Percentiles rank a stretch among this genome's conserved stretches.
phyloP scores from a whole-genome alignment of 495 filamentous ascomycete genomes.

The Talaromyces wortmannii region DNA sequence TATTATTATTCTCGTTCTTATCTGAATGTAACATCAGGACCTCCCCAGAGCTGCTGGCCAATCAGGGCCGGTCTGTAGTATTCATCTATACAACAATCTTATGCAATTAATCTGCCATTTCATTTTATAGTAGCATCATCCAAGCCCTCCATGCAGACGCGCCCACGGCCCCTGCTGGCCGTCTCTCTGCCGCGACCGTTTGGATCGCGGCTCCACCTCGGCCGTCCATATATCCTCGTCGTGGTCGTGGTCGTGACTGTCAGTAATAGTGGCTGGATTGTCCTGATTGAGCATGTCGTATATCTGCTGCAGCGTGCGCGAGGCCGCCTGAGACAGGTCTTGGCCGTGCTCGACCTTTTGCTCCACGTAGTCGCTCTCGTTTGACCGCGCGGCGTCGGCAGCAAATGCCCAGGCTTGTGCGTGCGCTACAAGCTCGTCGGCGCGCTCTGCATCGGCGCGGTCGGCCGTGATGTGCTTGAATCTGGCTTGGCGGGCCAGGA shows the following conservation, averaged over 20 bases:
- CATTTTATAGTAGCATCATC: neutral
- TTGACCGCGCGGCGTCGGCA: constrained; percentile 28
- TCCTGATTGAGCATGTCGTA: constrained; percentile 31
- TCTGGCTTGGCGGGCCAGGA: constrained; percentile 36
- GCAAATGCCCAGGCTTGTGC: constrained; percentile 46
- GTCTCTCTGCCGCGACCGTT: constrained; percentile 13
- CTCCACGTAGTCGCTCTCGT: constrained; percentile 29
- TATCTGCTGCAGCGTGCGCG: constrained; percentile 22
- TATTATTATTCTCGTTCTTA: too few species aligned
- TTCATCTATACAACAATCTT: neutral
- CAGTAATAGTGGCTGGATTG: constrained; percentile 15
- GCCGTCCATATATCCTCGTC: constrained; percentile 28
- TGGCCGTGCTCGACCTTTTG: constrained; percentile 25
- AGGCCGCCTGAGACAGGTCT: constrained; percentile 24
- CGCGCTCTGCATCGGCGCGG: constrained; percentile 8
- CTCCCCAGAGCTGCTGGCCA: neutral
- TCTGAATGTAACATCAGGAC: neutral
- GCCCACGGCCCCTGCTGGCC: constrained; percentile 30
- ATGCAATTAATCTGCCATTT: too few species aligned
- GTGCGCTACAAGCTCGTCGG: constrained; percentile 25
- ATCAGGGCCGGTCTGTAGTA: neutral
- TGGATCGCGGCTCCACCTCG: constrained; percentile 20
- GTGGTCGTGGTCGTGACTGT: constrained; percentile 8
- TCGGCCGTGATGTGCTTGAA: constrained; percentile 30
- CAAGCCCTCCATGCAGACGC: constrained; percentile 28